phyloP scores from a whole-genome alignment of 345 rosid genomes.

The Hypericum androsaemum region DNA sequence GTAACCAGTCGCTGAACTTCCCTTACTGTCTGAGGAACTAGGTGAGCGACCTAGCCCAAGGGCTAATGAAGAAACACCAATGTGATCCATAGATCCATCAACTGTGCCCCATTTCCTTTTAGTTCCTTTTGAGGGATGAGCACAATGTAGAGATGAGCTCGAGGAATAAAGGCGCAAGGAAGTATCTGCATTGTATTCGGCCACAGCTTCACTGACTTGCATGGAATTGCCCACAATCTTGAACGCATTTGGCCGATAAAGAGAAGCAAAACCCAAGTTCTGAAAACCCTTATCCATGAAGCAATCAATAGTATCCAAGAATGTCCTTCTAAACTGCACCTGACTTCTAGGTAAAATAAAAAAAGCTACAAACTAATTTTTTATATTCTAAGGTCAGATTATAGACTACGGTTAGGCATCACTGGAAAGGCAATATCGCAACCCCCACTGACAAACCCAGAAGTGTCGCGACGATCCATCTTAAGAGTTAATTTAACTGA shows the following conservation, averaged over 20 bases:
- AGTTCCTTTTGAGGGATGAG: conserved; percentile 37
- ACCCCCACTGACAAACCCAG: conserved; percentile 98
- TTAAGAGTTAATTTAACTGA: conserved; percentile 1
- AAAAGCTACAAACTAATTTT: conserved; percentile 24
- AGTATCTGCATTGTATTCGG: conserved; percentile 39
- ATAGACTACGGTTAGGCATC: conserved; percentile 17
- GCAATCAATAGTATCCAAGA: conserved; percentile 19
- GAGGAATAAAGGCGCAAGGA: conserved; percentile 66
- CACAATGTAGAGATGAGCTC: conserved; percentile 33
- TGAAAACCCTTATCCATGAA: conserved; percentile 53
- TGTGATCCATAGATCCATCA: conserved; percentile 26
- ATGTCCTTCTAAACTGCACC: conserved; percentile 32
- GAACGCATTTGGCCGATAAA: conserved; percentile 43
- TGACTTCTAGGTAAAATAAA: conserved; percentile 48
- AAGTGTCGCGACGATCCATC: conserved; percentile 64
- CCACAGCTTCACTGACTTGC: conserved; percentile 31
- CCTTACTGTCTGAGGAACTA: conserved; percentile 91
- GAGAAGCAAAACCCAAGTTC: conserved; percentile 36
- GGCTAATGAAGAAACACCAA: conserved; percentile 53
- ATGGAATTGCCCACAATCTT: conserved; percentile 40
- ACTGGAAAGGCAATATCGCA: conserved; percentile 31
- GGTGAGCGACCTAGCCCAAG: conserved; percentile 63
- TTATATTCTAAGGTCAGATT: conserved; percentile 28
- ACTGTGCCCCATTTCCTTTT: conserved; percentile 72
- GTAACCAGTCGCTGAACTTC: conserved; percentile 70